These are phyloP conservation scores for Phialocephala sp. DNA, from an alignment of 2,329 filamentous ascomycete species.

Conservation along the genomic window DNA sequence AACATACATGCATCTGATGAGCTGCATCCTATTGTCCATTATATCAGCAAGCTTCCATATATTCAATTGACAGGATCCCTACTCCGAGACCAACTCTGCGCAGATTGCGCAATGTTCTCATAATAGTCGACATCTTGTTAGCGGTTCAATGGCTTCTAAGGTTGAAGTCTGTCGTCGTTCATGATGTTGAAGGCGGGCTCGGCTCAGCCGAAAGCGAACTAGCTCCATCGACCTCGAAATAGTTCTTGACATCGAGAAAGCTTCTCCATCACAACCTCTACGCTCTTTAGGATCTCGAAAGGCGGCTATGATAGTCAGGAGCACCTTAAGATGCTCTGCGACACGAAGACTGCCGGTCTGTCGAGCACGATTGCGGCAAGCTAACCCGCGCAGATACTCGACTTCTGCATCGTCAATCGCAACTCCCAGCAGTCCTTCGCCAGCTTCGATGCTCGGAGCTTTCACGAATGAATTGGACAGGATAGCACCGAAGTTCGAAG, in stretches of 20 bases:
- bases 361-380: constrained; percentile 30
- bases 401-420: constrained; percentile 33
- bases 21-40: constrained; percentile 72
- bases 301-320: constrained; percentile 44
- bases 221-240: constrained; percentile 24
- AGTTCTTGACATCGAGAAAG: constrained; percentile 3
- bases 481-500: constrained; percentile 88
- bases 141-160: constrained; percentile 37
- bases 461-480: constrained; percentile 80
- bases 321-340: constrained; percentile 42
- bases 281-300: background rate
- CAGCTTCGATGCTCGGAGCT: constrained; percentile 58
- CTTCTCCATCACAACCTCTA: background rate
- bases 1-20: constrained; percentile 89
- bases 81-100: constrained; percentile 90
- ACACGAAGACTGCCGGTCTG: constrained; percentile 37
- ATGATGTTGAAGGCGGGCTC: constrained; percentile 24
- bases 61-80: constrained; percentile 35
- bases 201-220: constrained; percentile 32
- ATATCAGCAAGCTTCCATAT: constrained; percentile 45
- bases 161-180: constrained; percentile 27
- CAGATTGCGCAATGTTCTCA: constrained; percentile 85
- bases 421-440: constrained; percentile 48
- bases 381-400: constrained; percentile 40
- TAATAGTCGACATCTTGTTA: constrained; percentile 84